Evolutionary conservation across 345 rosid species (phyloP), one percentile per base, ranked within the genome.

Genomic region (Hirschfeldia incana): DNA sequence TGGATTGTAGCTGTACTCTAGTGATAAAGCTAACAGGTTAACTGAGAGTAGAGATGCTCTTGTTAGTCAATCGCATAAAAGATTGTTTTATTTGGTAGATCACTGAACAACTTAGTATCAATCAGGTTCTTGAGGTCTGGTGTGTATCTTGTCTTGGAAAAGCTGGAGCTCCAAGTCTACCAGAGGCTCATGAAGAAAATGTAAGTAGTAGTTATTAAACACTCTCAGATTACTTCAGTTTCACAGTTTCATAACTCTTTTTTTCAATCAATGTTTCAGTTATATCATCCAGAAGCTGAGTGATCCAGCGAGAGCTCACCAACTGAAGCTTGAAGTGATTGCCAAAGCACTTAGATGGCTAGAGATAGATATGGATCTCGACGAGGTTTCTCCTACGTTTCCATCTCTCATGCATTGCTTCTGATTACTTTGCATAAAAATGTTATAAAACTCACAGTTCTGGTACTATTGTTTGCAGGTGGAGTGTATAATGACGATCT

Each of bases 151-250:
- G 99, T 93, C 34, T 86, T 95, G 26, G 99, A 95, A 88, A 93
- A 91, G 90, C 92, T 95, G 28, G 99, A 95, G 85, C 98, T 93
- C 57, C 99, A 95, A 86, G 97, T 93, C 71, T 93, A 91, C 88
- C 97, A 95, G 80, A 87, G 98, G 88, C 78, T 93, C 81, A 77
- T 93, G 28, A 93, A 91, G 85, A 95, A 95, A 90, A 95, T 95
- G 98, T 90, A 85, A 85, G 93, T 1, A 64, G 44, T 1, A 7
- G 15, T 29, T 37, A 61, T 7, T 1, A 42, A 34, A 42, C 11
- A 30, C 27, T 36, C 42, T 36, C 42, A 36, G 42, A 36, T 36
- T 36, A 36, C 42, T 36, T 36, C 42, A 36, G 42, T 36, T 34
- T 34, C 37, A 34, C 37, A 34, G 37, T 34, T 36, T 36, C 10